Conservation (phyloP, 306 rosid genomes). For the Mimosa pudica region DNA sequence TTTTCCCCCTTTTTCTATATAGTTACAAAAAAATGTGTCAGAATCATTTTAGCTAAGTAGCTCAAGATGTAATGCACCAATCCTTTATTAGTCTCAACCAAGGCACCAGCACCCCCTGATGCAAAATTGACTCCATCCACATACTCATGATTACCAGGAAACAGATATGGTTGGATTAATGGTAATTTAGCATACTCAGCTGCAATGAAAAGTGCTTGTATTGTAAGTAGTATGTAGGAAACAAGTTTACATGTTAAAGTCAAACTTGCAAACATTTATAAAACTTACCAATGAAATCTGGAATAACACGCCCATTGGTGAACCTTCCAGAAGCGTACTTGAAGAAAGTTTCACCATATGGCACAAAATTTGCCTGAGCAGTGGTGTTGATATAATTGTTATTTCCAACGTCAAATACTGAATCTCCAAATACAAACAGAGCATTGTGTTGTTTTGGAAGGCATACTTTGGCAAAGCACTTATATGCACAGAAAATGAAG, state of each 20-base stretch:
- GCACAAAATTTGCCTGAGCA: conserved; percentile 37
- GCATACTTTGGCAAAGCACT: background rate
- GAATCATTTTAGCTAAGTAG: background rate
- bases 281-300: conserved; percentile 50
- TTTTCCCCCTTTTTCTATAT: background rate
- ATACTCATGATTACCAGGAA: conserved; percentile 42
- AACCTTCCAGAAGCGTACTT: conserved; percentile 52
- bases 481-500: conserved; percentile 10
- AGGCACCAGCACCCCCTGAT: conserved; percentile 72
- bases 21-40: background rate
- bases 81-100: conserved; percentile 52
- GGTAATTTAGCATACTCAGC: conserved; percentile 62
- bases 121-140: conserved; percentile 65
- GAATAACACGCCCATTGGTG: conserved; percentile 51
- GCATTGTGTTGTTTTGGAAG: conserved; percentile 34
- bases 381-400: conserved; percentile 49
- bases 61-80: conserved; percentile 26
- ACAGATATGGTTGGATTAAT: conserved; percentile 46
- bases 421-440: conserved; percentile 63
- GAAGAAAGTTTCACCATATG: conserved; percentile 61
- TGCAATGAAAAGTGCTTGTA: conserved; percentile 28
- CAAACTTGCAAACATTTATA: background rate
- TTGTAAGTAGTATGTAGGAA: background rate
- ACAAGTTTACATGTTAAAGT: background rate
- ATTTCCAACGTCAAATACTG: conserved; percentile 56